Base-by-base conservation (phyloP, 2,329 filamentous ascomycete genomes). In the Blastomyces percursus region DNA sequence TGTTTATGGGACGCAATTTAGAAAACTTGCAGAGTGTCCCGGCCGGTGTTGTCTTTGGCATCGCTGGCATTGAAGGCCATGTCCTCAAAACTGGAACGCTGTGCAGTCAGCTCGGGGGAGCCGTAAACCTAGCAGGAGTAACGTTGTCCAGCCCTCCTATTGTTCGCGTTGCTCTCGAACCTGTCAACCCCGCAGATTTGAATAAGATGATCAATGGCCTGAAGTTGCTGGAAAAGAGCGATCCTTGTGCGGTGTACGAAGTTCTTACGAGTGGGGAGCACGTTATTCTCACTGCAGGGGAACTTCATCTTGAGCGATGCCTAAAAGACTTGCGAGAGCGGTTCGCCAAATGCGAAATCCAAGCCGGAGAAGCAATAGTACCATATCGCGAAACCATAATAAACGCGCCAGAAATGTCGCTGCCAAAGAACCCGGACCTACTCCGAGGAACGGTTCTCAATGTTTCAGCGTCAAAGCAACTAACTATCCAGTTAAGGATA, bases 1-100 rank as follows among this genome's bases (percentile, higher is more conserved):
- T 99, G 73, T 85, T 99, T 61, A 99, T 99, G 94, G 94, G 94
- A 38, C 84, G 93, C 63, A 88, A 88, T 63, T 79, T 99, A 4
- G 93, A 97, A 71, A 83, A 87, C 1, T 82, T 99, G 0, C 83
- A 85, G 19, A 88, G 88, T 0, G 93, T 97, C 0, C 93, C 93
- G 6, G 93, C 94, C 0, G 94, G 94, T 52, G 92, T 96, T 8
- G 89, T 99, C 4, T 97, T 99, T 71, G 94, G 94, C 30, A 94
- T 99, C 61, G 91, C 88, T 40, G 94, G 94, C 1, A 83, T 99
- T 0, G 92, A 94, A 71, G 93, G 92, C 19, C 88, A 93, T 65
- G 88, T 99, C n/a, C 81, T 99, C 61, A 99, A 99, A 74, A 95
- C 91, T 0, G 94, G 92, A 14, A 99, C 94, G 0, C 80, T 99